Evolutionary conservation across 495 filamentous ascomycete species (phyloP).

Genomic region (Penicillium soppii): DNA sequence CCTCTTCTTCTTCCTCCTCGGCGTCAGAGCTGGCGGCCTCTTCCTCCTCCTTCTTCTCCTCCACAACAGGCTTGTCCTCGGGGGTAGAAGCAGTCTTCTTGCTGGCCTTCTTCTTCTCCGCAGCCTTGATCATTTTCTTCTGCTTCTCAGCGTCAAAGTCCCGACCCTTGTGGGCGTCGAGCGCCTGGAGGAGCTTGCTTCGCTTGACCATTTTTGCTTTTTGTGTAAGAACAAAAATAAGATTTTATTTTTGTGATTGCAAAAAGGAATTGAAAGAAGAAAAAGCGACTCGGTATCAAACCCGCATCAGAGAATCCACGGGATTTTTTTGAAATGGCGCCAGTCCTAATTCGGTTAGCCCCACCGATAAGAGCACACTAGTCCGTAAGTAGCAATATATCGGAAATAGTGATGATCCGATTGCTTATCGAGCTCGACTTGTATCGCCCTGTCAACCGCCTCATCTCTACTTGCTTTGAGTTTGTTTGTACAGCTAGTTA

Average conservation of each 20-base stretch:
- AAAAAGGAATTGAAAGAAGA: conserved; percentile 13
- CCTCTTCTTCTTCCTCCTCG: conserved; percentile 29
- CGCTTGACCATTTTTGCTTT: conserved; percentile 55
- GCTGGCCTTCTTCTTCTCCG: conserved; percentile 52
- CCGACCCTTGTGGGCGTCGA: conserved; percentile 64
- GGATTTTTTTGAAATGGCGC: conserved; percentile 44
- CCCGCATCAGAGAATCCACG: conserved; percentile 24
- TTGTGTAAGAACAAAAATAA: conserved; percentile 9
- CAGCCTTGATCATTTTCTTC: conserved; percentile 56
- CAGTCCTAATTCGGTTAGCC: conserved; percentile 29
- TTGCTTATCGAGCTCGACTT: conserved; percentile 16
- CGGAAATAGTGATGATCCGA: conserved; percentile 29
- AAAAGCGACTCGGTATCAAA: conserved; percentile 16
- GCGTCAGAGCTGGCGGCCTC: conserved; percentile 11
- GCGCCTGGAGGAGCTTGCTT: conserved; percentile 64
- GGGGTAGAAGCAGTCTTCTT: conserved; percentile 35
- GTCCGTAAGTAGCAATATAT: background rate
- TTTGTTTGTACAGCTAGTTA: background rate
- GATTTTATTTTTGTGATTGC: conserved; percentile 14
- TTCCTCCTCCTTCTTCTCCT: conserved; percentile 29
- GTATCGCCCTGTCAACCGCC: background rate
- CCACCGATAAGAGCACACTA: conserved; percentile 21
- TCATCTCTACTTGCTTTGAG: background rate
- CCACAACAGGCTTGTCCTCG: conserved; percentile 29
- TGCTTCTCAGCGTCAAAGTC: conserved; percentile 69